Percentiles rank a stretch among this genome's conserved stretches.
These are phyloP conservation scores for Melocanna baccifera DNA, from an alignment of 176 grass and related monocot species.

Conservation along the genomic window DNA sequence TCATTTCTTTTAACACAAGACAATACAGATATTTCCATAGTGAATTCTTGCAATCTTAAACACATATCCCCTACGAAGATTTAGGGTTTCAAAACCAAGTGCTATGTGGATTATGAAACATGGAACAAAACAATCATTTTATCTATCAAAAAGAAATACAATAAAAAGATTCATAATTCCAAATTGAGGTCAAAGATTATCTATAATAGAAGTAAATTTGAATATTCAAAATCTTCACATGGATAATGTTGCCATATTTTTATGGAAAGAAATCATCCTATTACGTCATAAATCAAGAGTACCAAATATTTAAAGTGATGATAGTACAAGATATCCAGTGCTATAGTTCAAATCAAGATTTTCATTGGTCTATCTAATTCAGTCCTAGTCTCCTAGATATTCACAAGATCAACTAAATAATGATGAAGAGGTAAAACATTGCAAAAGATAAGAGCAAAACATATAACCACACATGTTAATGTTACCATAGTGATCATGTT, in stretches of 20 bases:
- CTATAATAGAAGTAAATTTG: neutral
- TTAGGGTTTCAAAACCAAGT: neutral
- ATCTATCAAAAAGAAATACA: neutral
- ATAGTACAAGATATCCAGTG: neutral
- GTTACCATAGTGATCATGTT: neutral
- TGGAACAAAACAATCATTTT: neutral
- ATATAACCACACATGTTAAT: neutral
- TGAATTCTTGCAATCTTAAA: neutral
- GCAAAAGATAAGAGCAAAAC: neutral
- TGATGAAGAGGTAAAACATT: neutral
- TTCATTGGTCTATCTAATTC: neutral
- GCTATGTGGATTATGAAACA: neutral
- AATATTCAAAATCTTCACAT: neutral
- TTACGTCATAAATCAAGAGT: neutral
- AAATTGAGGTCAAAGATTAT: neutral
- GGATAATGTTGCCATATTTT: neutral
- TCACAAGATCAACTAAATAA: neutral
- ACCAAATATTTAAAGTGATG: neutral
- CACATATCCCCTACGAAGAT: neutral
- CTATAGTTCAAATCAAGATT: neutral
- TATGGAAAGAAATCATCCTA: neutral
- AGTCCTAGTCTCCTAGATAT: neutral
- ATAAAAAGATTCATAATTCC: neutral
- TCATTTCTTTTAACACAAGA: neutral
- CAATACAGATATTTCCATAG: neutral